phyloP scores from a whole-genome alignment of 176 grass and related monocot species.

The Miscanthus lutarioriparius region DNA sequence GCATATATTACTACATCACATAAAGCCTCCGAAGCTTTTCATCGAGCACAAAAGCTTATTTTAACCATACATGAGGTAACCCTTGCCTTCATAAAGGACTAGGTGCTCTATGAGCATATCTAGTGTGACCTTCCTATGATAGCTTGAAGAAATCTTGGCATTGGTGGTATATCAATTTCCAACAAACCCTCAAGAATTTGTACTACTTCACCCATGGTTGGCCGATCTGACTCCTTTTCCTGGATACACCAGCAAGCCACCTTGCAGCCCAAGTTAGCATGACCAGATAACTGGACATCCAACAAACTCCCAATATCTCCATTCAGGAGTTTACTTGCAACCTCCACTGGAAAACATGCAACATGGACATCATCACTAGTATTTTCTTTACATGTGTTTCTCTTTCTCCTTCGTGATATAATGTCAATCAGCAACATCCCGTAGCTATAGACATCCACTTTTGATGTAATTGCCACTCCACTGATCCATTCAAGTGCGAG shows the following conservation, averaged over 20 bases:
- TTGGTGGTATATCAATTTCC: slow-evolving; percentile 42
- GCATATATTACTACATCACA: neutral
- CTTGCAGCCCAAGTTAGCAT: slow-evolving; percentile 39
- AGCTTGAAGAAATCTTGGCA: slow-evolving; percentile 43
- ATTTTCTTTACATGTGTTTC: slow-evolving; percentile 35
- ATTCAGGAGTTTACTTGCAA: slow-evolving; percentile 30
- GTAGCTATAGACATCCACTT: slow-evolving; percentile 61
- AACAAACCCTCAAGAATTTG: slow-evolving; percentile 39
- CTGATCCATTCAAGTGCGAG: slow-evolving; percentile 63
- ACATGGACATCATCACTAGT: neutral
- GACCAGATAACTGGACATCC: slow-evolving; percentile 40
- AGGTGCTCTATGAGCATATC: neutral
- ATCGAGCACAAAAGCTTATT: neutral
- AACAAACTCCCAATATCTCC: slow-evolving; percentile 42
- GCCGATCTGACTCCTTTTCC: slow-evolving; percentile 40
- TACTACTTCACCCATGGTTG: slow-evolving; percentile 53
- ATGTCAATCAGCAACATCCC: slow-evolving; percentile 61
- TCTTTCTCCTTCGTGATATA: slow-evolving; percentile 49
- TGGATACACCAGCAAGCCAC: slow-evolving; percentile 57
- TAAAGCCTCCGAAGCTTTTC: neutral
- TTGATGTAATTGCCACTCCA: slow-evolving; percentile 42
- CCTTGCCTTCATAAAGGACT: neutral
- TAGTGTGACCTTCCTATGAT: slow-evolving; percentile 17
- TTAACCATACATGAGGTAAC: neutral
- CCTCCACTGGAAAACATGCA: slow-evolving; percentile 41